These are phyloP conservation scores for Cantharellus cinnabarinus DNA, from an alignment of 768 basidiomycete species.

Conservation along the genomic window DNA sequence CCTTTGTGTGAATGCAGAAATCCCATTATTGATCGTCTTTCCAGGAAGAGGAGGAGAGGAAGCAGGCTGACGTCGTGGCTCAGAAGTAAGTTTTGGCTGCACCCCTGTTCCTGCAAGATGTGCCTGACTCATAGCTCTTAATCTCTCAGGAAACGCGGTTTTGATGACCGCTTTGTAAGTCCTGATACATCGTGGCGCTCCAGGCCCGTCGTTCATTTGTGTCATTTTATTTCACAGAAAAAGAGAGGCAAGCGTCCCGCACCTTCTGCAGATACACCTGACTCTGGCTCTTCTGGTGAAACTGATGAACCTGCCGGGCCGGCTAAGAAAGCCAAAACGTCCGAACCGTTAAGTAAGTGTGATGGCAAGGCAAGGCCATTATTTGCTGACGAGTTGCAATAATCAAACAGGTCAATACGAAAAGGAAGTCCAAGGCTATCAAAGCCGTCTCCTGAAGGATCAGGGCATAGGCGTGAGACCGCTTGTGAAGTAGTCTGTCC, in stretches of 20 bases:
- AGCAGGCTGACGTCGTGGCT: conserved; percentile 30
- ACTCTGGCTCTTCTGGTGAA: conserved; percentile 16
- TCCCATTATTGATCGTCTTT: background rate
- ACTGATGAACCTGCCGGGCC: conserved; percentile 17
- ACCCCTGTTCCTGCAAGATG: background rate
- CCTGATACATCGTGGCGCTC: background rate
- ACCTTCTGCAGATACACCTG: conserved; percentile 11
- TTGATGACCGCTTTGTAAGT: conserved; percentile 43
- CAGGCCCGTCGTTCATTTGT: background rate
- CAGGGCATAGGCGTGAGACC: conserved; percentile 25
- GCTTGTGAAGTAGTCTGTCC: conserved; percentile 20
- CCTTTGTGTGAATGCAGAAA: background rate
- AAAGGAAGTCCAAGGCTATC: conserved; percentile 23
- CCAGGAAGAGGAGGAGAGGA: conserved; percentile 40
- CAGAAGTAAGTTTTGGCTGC: conserved; percentile 23
- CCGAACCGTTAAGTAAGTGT: conserved; percentile 17
- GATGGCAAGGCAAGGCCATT: background rate
- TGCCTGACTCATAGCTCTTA: background rate
- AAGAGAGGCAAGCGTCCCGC: conserved; percentile 35
- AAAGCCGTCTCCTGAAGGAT: conserved; percentile 24
- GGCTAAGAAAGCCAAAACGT: conserved; percentile 23
- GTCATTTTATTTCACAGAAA: conserved; percentile 21
- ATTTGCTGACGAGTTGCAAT: background rate
- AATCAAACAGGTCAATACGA: conserved; percentile 20
- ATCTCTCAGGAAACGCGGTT: conserved; percentile 31